A percentile compares a stretch with the other conserved stretches of the same genome.
Conservation (phyloP, 73 alveolate species). For the Breviolum minutum region DNA sequence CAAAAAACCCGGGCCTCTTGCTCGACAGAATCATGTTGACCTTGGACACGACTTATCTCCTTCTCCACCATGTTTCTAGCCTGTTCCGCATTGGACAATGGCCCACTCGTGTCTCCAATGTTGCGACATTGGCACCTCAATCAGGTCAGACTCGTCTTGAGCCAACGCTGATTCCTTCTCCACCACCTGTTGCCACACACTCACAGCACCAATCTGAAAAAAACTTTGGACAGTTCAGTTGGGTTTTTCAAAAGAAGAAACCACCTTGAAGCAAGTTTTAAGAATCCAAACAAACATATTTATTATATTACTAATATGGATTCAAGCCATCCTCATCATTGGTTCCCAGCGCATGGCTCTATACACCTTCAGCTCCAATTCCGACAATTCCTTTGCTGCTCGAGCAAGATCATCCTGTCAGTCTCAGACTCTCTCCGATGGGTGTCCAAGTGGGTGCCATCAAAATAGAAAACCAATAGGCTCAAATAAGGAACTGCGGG, state of each 20-base stretch:
- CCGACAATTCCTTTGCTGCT: conserved; percentile 6
- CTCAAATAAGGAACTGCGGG: no score
- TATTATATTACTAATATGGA: no score
- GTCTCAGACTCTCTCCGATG: background rate
- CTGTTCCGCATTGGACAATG: background rate
- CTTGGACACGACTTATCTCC: conserved; percentile 26
- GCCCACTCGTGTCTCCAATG: background rate
- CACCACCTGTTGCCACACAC: background rate
- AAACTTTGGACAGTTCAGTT: no score
- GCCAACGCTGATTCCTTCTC: conserved; percentile 72
- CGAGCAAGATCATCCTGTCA: conserved; percentile 32
- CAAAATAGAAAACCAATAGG: no score
- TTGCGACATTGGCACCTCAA: conserved; percentile 30
- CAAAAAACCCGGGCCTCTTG: conserved; percentile 11
- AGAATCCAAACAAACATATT: no score
- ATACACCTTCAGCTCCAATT: conserved; percentile 34
- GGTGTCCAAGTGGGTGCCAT: no score
- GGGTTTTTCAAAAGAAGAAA: no score
- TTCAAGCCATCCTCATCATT: no score
- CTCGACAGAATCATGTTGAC: conserved; percentile 13
- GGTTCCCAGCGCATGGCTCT: background rate
- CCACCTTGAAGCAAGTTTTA: no score
- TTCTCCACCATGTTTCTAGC: conserved; percentile 56
- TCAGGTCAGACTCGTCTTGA: conserved; percentile 86
- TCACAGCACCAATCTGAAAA: no score